These are phyloP conservation scores for Wickerhamomyces ciferrii DNA, from an alignment of 805 yeast species.

Conservation along the genomic window DNA sequence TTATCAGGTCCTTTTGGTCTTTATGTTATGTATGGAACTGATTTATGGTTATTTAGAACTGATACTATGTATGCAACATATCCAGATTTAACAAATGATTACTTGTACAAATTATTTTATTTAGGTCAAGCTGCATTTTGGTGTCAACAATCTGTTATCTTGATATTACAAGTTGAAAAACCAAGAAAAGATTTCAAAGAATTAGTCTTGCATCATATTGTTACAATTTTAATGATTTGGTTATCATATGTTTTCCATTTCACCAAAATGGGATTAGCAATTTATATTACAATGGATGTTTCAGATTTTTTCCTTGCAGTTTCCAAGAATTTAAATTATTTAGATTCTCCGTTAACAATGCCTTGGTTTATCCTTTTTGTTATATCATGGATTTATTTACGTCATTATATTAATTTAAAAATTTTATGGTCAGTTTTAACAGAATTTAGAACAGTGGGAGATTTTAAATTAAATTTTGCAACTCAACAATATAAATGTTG, in stretches of 20 bases:
- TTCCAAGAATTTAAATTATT: constrained; percentile 83
- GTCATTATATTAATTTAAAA: constrained; percentile 79
- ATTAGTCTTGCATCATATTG: constrained; percentile 86
- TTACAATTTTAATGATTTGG: constrained; percentile 84
- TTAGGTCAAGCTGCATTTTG: constrained; percentile 94
- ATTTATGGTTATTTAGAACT: constrained; percentile 89
- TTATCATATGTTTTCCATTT: constrained; percentile 90
- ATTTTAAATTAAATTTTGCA: constrained; percentile 72
- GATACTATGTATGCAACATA: constrained; percentile 70
- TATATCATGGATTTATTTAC: constrained; percentile 74
- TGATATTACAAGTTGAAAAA: constrained; percentile 81
- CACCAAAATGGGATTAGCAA: constrained; percentile 90
- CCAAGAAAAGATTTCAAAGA: constrained; percentile 94
- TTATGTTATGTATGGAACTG: constrained; percentile 78
- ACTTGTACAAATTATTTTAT: constrained; percentile 73
- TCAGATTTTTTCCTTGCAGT: constrained; percentile 83
- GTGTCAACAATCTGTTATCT: constrained; percentile 90
- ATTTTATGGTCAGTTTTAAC: constrained; percentile 83
- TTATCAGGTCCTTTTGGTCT: constrained; percentile 81
- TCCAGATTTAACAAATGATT: constrained; percentile 77
- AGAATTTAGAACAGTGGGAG: constrained; percentile 83
- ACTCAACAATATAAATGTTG: constrained; percentile 95
- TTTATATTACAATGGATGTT: constrained; percentile 93
- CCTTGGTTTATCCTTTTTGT: constrained; percentile 70
- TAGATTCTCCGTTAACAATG: constrained; percentile 59